These are phyloP conservation scores for Eucalyptus shirleyi DNA, from an alignment of 345 rosid species.

Conservation along the genomic window DNA sequence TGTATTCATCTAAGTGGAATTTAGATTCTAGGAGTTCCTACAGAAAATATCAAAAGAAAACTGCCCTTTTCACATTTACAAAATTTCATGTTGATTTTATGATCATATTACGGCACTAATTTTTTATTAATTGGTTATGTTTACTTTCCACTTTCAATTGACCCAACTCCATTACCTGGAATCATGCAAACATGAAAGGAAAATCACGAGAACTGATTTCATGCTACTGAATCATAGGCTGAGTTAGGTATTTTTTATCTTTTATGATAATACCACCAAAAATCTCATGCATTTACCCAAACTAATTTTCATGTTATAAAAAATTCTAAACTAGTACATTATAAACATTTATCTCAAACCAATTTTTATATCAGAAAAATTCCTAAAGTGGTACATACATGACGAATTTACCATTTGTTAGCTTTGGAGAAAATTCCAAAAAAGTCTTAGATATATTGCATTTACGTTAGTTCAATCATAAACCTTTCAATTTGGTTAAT, in stretches of 20 bases:
- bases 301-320: neutral
- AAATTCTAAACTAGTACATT: neutral
- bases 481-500: rapidly evolving
- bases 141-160: neutral
- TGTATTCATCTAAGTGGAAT: neutral
- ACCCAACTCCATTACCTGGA: neutral
- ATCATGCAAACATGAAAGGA: neutral
- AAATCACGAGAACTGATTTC: neutral
- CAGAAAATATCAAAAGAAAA: neutral
- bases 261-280: neutral
- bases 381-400: rapidly evolving
- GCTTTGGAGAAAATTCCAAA: neutral
- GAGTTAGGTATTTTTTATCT: neutral
- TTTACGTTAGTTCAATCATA: rapidly evolving
- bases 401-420: neutral
- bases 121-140: neutral
- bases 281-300: neutral
- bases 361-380: neutral
- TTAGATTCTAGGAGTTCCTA: neutral
- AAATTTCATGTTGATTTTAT: neutral
- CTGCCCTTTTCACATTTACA: neutral
- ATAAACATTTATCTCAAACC: neutral
- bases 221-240: neutral
- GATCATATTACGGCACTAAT: neutral
- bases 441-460: no score